Base-by-base conservation (phyloP, 345 rosid species). In the Arabidopsis arenosa region DNA sequence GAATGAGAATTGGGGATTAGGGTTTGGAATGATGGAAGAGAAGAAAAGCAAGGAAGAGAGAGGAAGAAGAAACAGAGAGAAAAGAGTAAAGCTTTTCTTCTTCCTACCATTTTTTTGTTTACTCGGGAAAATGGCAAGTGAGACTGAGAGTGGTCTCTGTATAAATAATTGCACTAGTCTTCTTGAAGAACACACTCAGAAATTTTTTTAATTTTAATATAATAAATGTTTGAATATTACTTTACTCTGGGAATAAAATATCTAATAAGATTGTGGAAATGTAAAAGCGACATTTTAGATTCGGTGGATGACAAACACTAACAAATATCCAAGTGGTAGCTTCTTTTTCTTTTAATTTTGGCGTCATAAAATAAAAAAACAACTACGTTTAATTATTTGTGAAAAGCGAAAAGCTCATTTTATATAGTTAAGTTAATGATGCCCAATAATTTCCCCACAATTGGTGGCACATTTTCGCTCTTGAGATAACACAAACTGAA, bases 21-120 rank as follows among this genome's bases (percentile, higher is more conserved):
- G 21, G 85, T 81, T 73, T 84, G 91, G 72, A 47, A 78, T 9
- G 83, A 41, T 14, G 71, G 82, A 61, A 77, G 61, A 7, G 81
- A 40, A 4, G 83, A 75, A 37, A 76, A 11, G 1, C 76, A 47
- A 80, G 84, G 82, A 11, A 80, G 63, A 14, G 49, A 79, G 62
- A 82, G 12, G 70, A 71, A 55, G 72, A 81, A 54, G 68, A 80
- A 52, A 76, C 72, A 28, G 70, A 86, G 70, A 73, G 74, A 65
- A 59, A 79, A 83, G 65, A 84, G 53, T 7, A 78, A 36, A 52
- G 78, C 70, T 60, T 73, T 78, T 53, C 47, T 28, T 45, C 14
- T 71, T 56, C 60, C 80, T 76, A 26, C 77, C 81, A 78, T 78
- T 66, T 61, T 62, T 15, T 51, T 26, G 30, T 54, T 72, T 60